Conservation (phyloP, 371 early-diverging fungal species). For the Mucor saturninus region DNA sequence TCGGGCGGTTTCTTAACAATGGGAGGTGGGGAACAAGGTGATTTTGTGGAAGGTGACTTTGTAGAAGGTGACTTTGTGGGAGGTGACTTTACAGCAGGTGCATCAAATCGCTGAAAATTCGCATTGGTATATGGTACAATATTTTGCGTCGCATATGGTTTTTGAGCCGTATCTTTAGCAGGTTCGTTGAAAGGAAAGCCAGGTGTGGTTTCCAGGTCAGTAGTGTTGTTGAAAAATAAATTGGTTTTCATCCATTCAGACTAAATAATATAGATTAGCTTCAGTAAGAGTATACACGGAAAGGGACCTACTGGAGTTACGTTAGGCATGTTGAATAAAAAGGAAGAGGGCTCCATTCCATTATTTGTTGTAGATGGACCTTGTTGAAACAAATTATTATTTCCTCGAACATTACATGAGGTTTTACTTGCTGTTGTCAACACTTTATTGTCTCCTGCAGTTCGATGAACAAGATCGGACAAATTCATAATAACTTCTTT, state of each 20-base stretch:
- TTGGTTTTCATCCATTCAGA: slow-evolving; percentile 27
- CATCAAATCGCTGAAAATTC: too few species aligned
- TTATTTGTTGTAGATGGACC: slow-evolving; percentile 16
- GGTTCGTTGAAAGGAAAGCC: not conserved
- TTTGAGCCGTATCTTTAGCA: too few species aligned
- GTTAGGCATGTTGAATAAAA: slow-evolving; percentile 22
- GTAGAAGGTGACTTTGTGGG: not conserved
- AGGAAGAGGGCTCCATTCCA: slow-evolving; percentile 15
- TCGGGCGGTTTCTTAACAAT: slow-evolving; percentile 1
- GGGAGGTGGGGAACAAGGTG: not conserved
- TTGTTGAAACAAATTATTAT: slow-evolving; percentile 15
- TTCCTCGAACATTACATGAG: not conserved
- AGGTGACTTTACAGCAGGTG: not conserved
- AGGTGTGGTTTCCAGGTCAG: slow-evolving; percentile 1
- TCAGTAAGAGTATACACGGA: not conserved
- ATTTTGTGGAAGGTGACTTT: slow-evolving; percentile 1
- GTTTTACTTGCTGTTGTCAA: slow-evolving; percentile 8
- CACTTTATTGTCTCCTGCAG: slow-evolving; percentile 31
- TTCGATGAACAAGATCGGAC: slow-evolving; percentile 44
- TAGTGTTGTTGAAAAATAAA: slow-evolving; percentile 11
- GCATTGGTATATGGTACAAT: too few species aligned
- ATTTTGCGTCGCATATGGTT: too few species aligned
- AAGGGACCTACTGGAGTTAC: slow-evolving; percentile 2
- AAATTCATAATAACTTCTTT: slow-evolving; percentile 34
- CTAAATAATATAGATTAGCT: slow-evolving; percentile 8